Evolutionary conservation across 208 protist species (phyloP).

Genomic region (Wallacemonas collosoma): DNA sequence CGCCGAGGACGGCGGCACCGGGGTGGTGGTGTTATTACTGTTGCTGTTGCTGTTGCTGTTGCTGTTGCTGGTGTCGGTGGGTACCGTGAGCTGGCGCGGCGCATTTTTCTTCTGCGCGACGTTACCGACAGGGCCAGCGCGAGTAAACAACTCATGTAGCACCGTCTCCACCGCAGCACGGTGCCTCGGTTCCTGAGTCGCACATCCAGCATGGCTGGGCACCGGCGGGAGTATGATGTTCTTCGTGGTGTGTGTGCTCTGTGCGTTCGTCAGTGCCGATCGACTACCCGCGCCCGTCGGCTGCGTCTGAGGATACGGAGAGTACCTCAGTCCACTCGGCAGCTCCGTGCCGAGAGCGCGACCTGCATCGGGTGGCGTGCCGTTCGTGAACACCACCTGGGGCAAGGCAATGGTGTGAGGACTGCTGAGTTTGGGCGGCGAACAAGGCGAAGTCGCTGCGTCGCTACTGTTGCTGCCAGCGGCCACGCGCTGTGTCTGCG

Average conservation of each 20-base stretch:
- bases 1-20: neutral
- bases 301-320: no score
- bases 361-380: no score
- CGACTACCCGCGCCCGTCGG: no score
- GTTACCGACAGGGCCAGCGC: neutral
- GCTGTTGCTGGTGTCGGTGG: neutral
- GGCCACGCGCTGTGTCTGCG: neutral
- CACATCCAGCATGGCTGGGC: no score
- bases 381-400: no score
- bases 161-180: conserved; percentile 3
- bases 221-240: no score
- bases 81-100: neutral
- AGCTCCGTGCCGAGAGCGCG: no score
- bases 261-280: no score
- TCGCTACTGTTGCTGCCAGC: neutral
- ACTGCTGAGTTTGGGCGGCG: neutral
- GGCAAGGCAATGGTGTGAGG: no score
- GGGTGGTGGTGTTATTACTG: neutral
- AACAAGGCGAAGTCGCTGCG: neutral
- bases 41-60: neutral
- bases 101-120: neutral
- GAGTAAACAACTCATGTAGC: neutral
- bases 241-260: no score
- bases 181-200: neutral
- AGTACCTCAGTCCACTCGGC: no score